Evolutionary conservation across 768 basidiomycete genomes (phyloP).

Genomic region (Rhodotorula kratochvilovae): DNA sequence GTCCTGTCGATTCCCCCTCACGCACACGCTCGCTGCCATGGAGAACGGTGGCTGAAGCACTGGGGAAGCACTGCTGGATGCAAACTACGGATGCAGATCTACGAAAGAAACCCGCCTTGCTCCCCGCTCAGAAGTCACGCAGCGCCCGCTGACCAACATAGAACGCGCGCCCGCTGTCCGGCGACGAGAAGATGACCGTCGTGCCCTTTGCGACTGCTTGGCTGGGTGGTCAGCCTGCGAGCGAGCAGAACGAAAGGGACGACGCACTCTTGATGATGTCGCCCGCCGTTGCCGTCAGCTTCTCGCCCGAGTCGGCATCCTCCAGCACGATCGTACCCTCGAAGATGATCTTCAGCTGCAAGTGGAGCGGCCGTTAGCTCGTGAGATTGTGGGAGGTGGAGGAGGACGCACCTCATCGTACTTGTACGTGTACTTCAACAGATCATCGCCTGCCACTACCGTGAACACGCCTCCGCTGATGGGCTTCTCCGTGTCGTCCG

Average conservation of each 20-base stretch:
- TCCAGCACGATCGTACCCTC: constrained; percentile 3
- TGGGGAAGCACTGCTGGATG: no score
- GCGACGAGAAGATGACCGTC: constrained; percentile 4
- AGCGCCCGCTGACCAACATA: no score
- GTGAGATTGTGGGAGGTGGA: no score
- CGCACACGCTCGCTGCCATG: no score
- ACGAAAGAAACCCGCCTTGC: no score
- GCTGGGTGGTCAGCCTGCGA: neutral
- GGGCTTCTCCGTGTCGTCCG: neutral
- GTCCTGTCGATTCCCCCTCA: no score
- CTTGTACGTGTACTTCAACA: constrained; percentile 16
- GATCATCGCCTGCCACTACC: neutral
- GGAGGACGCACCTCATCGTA: neutral
- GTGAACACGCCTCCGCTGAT: constrained; percentile 9
- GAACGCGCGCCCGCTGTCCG: neutral
- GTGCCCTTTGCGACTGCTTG: neutral
- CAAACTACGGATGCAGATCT: no score
- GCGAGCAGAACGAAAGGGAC: no score
- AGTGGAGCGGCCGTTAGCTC: no score
- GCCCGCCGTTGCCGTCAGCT: neutral
- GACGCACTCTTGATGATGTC: constrained; percentile 10
- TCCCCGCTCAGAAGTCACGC: no score
- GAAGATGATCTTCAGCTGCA: constrained; percentile 13
- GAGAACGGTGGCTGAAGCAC: no score
- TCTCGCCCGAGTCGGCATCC: neutral